phyloP scores from a whole-genome alignment of 2,329 filamentous ascomycete genomes.

The Paracorniculantispora psalliotae region DNA sequence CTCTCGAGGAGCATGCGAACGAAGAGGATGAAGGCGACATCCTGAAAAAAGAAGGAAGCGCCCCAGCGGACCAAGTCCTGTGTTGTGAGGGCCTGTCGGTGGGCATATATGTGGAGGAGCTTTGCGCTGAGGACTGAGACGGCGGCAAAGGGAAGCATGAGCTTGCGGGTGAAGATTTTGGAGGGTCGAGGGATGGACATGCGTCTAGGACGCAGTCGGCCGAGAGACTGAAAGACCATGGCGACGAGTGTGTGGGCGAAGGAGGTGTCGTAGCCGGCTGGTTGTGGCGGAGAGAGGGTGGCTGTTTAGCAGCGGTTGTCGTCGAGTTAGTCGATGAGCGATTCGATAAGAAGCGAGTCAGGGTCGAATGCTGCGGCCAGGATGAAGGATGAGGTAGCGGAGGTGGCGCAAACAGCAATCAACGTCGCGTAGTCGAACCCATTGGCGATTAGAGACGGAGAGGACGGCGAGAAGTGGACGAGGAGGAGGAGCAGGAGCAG shows the following conservation, averaged over 20 bases:
- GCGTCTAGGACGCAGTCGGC: not conserved
- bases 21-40: conserved; percentile 11
- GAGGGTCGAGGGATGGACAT: conserved; percentile 9
- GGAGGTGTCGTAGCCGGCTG: too few relatives aligned
- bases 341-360: not conserved
- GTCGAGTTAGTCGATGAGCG: not conserved
- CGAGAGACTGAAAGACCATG: conserved; percentile 6
- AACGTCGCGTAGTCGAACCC: conserved; percentile 4
- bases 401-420: not conserved
- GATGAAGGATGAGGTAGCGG: not conserved
- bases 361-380: not conserved
- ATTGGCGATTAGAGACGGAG: not conserved
- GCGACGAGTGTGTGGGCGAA: too few relatives aligned
- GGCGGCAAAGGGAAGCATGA: conserved; percentile 11
- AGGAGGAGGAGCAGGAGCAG: not conserved
- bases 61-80: conserved; percentile 9
- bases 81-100: conserved; percentile 5
- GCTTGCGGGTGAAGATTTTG: conserved; percentile 11
- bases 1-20: conserved; percentile 8
- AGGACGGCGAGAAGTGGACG: too few relatives aligned
- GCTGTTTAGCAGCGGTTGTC: not conserved
- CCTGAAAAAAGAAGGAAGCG: conserved; percentile 12
- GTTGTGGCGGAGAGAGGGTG: not conserved
- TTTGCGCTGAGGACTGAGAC: conserved; percentile 13
- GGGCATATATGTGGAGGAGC: conserved; percentile 10